Percentiles rank a stretch among this genome's conserved stretches.
Evolutionary conservation across 2,329 filamentous ascomycete genomes (phyloP).

Genomic region (Aurifilum marmelostoma): DNA sequence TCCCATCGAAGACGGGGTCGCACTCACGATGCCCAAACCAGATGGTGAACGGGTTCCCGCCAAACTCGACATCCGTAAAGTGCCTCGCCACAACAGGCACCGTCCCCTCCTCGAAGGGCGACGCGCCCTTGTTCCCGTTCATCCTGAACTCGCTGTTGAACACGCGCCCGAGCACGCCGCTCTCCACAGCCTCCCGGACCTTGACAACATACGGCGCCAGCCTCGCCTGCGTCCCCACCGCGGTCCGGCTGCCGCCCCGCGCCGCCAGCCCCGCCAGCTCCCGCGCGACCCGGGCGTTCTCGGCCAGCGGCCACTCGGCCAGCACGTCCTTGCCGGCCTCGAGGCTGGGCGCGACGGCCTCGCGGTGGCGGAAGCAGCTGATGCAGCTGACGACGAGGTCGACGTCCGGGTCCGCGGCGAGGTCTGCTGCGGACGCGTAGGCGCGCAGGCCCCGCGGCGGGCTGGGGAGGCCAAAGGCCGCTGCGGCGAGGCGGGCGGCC

Average conservation of each 20-base stretch:
- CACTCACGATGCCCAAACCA: slow-evolving; percentile 47
- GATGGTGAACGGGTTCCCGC: slow-evolving; percentile 49
- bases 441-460: slow-evolving; percentile 44
- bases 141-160: slow-evolving; percentile 53
- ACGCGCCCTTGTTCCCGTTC: slow-evolving; percentile 37
- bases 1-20: too few species aligned
- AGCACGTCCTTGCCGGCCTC: slow-evolving; percentile 56
- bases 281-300: slow-evolving; percentile 44
- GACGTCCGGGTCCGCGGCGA: slow-evolving; percentile 53
- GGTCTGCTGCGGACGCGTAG: slow-evolving; percentile 52
- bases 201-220: slow-evolving; percentile 48
- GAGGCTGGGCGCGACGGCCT: slow-evolving; percentile 50
- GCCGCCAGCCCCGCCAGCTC: slow-evolving; percentile 45
- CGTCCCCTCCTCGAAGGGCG: slow-evolving; percentile 37
- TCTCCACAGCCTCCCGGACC: slow-evolving; percentile 48
- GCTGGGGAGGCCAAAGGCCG: slow-evolving; percentile 43
- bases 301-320: slow-evolving; percentile 62
- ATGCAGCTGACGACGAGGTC: slow-evolving; percentile 60
- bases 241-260: slow-evolving; percentile 35
- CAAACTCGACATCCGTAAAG: slow-evolving; percentile 50
- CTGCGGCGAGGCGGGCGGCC: slow-evolving; percentile 48
- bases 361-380: slow-evolving; percentile 56
- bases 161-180: slow-evolving; percentile 54
- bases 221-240: slow-evolving; percentile 57
- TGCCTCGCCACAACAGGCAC: slow-evolving; percentile 47